Evolutionary conservation across 768 basidiomycete genomes (phyloP).

Genomic region (Panus rudis): DNA sequence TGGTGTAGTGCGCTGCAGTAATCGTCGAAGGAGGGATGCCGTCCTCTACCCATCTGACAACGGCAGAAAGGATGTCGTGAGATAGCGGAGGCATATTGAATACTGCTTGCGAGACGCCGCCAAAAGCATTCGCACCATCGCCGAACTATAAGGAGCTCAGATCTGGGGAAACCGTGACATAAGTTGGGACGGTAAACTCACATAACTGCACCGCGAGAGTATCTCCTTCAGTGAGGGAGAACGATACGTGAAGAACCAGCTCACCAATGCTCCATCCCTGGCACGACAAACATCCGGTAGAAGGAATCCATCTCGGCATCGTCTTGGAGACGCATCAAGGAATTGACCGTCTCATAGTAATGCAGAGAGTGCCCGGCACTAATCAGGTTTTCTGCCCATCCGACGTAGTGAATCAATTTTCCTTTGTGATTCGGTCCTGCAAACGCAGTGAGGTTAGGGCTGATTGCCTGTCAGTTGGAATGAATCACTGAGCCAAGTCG

Average conservation of each 20-base stretch:
- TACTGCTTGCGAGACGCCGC: conserved; percentile 17
- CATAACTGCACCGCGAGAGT: not conserved
- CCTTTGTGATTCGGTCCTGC: not conserved
- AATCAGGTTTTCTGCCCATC: conserved; percentile 10
- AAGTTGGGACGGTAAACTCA: not conserved
- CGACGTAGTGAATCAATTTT: conserved; percentile 4
- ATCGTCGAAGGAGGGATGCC: not conserved
- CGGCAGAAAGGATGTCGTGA: not conserved
- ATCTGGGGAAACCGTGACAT: not conserved
- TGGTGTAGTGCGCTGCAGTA: not conserved
- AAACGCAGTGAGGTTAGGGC: not conserved
- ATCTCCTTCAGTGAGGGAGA: not conserved
- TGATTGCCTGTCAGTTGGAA: not conserved
- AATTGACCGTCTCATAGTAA: conserved; percentile 7
- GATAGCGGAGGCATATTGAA: not conserved
- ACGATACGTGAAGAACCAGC: not conserved
- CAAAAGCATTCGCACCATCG: conserved; percentile 20
- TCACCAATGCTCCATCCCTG: conserved; percentile 27
- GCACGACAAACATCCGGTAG: conserved; percentile 27
- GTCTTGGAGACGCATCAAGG: not conserved
- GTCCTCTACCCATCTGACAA: not conserved
- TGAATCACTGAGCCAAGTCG: too few relatives aligned
- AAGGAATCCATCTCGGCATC: conserved; percentile 20
- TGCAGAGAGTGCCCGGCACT: conserved; percentile 11
- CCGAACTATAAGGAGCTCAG: conserved; percentile 11